Evolutionary conservation across 2,329 filamentous ascomycete species (phyloP).

Genomic region (Hirsutella thompsonii): DNA sequence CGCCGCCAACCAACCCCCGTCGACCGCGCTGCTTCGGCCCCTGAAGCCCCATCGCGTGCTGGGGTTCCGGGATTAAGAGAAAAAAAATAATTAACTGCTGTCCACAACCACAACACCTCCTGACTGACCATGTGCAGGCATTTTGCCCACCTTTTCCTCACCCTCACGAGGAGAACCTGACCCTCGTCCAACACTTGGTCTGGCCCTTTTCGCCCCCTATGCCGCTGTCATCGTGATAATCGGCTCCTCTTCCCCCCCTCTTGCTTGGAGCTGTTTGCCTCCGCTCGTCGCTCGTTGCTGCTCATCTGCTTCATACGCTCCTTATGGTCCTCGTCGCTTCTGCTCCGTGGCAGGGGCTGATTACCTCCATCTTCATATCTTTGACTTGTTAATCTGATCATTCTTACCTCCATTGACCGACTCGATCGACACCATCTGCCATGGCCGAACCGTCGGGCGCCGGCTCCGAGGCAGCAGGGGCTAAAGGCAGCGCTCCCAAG

Average conservation of each 20-base stretch:
- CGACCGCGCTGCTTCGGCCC: neutral
- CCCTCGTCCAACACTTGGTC: neutral
- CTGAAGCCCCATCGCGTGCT: neutral
- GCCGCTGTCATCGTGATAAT: neutral
- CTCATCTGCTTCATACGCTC: neutral
- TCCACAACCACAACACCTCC: neutral
- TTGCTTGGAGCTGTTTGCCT: neutral
- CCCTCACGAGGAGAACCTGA: neutral
- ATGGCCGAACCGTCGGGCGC: constrained; percentile 21
- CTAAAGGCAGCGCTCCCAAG: constrained; percentile 44
- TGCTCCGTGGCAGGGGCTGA: constrained; percentile 5
- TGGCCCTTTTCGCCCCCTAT: neutral
- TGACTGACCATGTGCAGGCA: neutral
- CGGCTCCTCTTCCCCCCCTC: neutral
- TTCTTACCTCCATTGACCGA: neutral
- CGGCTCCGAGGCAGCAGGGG: constrained; percentile 24
- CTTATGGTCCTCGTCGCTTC: constrained; percentile 3
- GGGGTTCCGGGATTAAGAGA: neutral
- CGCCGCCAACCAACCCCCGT: neutral
- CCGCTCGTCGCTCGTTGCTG: neutral
- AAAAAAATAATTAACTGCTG: neutral
- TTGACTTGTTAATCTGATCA: neutral
- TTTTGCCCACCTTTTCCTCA: neutral
- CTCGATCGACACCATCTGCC: neutral
- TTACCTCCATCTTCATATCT: neutral